phyloP scores from a whole-genome alignment of 2,329 filamentous ascomycete genomes.

The Epichloe amarillans region DNA sequence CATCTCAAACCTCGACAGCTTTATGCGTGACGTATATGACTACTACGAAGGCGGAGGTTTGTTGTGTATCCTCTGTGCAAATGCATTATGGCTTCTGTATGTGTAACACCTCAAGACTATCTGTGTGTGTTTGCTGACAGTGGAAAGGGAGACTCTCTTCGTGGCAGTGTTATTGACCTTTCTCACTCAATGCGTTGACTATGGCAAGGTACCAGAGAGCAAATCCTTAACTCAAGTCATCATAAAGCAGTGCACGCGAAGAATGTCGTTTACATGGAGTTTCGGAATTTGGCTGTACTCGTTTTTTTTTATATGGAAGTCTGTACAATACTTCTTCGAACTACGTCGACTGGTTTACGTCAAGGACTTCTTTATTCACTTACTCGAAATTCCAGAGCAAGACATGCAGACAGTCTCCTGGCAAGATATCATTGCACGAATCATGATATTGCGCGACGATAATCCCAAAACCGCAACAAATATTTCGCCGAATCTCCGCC shows the following conservation, averaged over 20 bases:
- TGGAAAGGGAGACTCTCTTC: conserved; percentile 62
- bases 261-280: conserved; percentile 66
- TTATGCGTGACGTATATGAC: conserved; percentile 71
- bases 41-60: conserved; percentile 77
- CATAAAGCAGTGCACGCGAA: conserved; percentile 60
- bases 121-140: conserved; percentile 1
- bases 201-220: conserved; percentile 57
- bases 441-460: conserved; percentile 72
- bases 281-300: conserved; percentile 71
- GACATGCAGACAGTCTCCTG: conserved; percentile 93
- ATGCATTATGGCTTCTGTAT: conserved; percentile 59
- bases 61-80: conserved; percentile 67
- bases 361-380: conserved; percentile 72
- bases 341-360: conserved; percentile 61
- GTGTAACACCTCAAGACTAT: conserved; percentile 16
- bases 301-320: conserved; percentile 74
- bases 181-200: conserved; percentile 75
- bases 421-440: conserved; percentile 76
- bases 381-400: conserved; percentile 66
- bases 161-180: conserved; percentile 74
- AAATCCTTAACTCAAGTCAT: conserved; percentile 38
- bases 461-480: conserved; percentile 66
- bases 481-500: conserved; percentile 36
- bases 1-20: conserved; percentile 76
- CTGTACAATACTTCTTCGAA: conserved; percentile 61